Conservation (phyloP, 2,329 filamentous ascomycete species). For the Botrytis galanthina region DNA sequence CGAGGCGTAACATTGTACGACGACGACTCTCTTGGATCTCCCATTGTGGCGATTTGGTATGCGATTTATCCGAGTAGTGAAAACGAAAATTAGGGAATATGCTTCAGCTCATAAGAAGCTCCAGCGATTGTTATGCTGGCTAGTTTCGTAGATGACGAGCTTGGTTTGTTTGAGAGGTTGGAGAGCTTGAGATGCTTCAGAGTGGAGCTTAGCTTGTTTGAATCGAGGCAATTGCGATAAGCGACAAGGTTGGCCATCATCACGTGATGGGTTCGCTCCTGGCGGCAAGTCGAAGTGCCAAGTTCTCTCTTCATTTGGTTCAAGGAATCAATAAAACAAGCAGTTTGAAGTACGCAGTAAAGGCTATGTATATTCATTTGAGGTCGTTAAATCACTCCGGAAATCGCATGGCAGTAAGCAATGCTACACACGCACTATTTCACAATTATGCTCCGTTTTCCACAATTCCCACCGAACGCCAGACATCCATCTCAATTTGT, state of each 20-base stretch:
- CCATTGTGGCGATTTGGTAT: constrained; percentile 32
- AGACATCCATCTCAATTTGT: background rate
- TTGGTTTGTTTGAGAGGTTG: constrained; percentile 21
- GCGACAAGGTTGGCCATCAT: constrained; percentile 13
- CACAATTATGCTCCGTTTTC: background rate
- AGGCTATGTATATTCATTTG: background rate
- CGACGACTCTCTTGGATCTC: constrained; percentile 40
- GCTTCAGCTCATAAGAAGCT: constrained; percentile 22
- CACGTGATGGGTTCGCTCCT: background rate
- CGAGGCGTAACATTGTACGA: constrained; percentile 57
- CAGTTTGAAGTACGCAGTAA: background rate
- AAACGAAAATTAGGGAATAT: background rate
- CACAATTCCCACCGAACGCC: constrained; percentile 5
- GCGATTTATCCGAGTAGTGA: background rate
- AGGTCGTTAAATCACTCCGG: background rate
- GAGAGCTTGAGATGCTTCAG: constrained; percentile 22
- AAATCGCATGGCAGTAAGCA: background rate
- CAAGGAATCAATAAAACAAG: background rate
- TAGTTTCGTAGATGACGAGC: constrained; percentile 15
- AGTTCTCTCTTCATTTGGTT: background rate
- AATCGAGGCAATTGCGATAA: constrained; percentile 25
- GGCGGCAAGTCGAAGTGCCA: background rate
- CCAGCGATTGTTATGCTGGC: constrained; percentile 18
- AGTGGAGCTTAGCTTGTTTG: constrained; percentile 21
- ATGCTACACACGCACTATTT: background rate